Evolutionary conservation across 2,329 filamentous ascomycete species (phyloP), one percentile per base, ranked within the genome.

Genomic region (Epichloe gansuensis): DNA sequence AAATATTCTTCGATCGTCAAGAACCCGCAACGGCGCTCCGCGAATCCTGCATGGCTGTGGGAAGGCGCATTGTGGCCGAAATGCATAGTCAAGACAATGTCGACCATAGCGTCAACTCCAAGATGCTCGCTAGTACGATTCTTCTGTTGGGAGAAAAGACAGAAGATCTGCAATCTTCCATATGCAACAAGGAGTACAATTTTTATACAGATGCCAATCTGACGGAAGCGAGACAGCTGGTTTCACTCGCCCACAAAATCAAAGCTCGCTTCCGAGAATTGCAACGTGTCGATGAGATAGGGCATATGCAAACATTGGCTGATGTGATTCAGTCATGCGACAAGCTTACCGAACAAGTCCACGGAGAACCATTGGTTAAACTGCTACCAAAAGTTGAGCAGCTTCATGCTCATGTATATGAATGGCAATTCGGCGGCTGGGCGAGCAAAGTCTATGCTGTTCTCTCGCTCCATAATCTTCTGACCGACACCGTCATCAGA

Each of bases 391-490:
- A 86, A 63, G 77, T 93, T 3, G 94, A 99, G 66, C 89, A 91
- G 57, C 74, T 99, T 4, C 87, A 97, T 67, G 77, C 75, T 0
- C 83, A 85, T 57, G 80, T 98, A 47, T 84, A 96, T 56, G 89
- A 97, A 67, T 99, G 93, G 93, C 89, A 98, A 65, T 81, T 81
- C 63, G 80, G 81, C 36, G 83, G 85, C 42, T 90, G 95, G 68
- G 90, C 91, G 3, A 95, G 88, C 70, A 81, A 81, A 56, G 80
- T 85, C 39, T 87, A 87, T 64, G 85, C 80, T 9, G 86, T 84
- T 2, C 74, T 77, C 1, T 66, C 75, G 9, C 71, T 90, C 2
- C 89, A 94, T 58, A 84, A 94, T 55, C 78, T 81, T 44, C 70
- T 97, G 12, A 95, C 90, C 0, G 79, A 81, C 48, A 78, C 88